Evolutionary conservation across 495 filamentous ascomycete genomes (phyloP), one percentile per base, ranked within the genome.

Genomic region (Penicillium arizonense): DNA sequence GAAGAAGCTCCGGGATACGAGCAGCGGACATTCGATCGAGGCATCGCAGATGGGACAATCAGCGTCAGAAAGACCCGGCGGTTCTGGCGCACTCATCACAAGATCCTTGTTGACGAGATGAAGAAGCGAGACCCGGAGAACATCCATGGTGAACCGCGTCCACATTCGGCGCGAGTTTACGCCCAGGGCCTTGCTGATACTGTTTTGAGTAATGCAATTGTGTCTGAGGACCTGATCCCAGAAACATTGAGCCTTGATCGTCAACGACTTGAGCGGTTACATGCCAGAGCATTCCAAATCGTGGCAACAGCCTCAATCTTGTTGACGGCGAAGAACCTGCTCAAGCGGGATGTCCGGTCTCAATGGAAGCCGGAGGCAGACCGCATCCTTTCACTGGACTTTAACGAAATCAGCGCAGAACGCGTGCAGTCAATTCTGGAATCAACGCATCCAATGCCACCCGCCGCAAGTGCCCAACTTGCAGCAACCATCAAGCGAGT

Each of bases 281-380:
- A 91, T 24, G 74, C 76, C 6, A 78, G 86, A 28, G 80, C 85
- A 9, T 82, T 92, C 49, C 84, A 85, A 40, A 86, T 94, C 56
- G 82, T 91, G 20, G 88, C 90, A 16, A 82, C 91, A 7, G 89
- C 89, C 14, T 81, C 85, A 18, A 91, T 97, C 48, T 77, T 96
- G 6, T 69, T 97, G 30, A 95, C 95, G 1, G 90, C 89, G 58
- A 98, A 98, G 77, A 97, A 96, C 63, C 77, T 97, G 10, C 84
- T 98, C 40, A 96, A 95, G 70, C 87, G 94, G 18, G 93, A 97
- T 67, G 88, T 91, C 16, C 86, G 94, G 28, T 84, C 82, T 3
- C 87, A 90, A 42, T 98, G 95, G 95, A 92, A 88, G 69, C 76
- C 79, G 9, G 91, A 97, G 61, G 90, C 92, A 1, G 80, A 84